Base-by-base conservation (phyloP, 2,329 filamentous ascomycete genomes). In the Verticillium zaregamsianum region DNA sequence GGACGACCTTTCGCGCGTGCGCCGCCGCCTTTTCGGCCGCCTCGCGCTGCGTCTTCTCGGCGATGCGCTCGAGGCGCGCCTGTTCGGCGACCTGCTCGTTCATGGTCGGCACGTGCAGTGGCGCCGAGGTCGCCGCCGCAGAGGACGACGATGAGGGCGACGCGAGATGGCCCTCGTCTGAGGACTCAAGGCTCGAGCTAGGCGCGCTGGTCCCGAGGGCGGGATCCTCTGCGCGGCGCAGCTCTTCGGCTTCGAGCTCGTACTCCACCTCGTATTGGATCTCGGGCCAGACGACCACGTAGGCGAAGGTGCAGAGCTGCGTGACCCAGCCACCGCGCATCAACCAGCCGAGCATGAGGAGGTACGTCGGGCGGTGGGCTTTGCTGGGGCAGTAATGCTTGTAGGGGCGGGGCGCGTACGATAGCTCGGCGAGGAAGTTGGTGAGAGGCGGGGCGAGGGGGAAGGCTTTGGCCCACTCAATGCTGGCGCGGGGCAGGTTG, bases 261-360 rank as follows among this genome's bases (percentile, higher is more conserved):
- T 89, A 85, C 59, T 91, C 87, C 3, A 96, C 92, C 66, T 91
- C 89, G 70, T 90, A 89, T 68, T 95, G 88, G 65, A 96, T 90
- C 71, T 94, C 89, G 2, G 90, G 88, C 76, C 89, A 89, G 52
- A 95, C 90, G 58, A 94, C 86, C 54, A 98, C 87, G 81, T 95
- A 96, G 14, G 90, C 92, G 73, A 96, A 97, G 0, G 92, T 95
- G 65, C 93, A 91, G 6, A 99, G 83, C 73, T 97, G 93, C 0
- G 91, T 96, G 1, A 97, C 93, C 91, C 95, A 97, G 15, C 92
- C 93, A 56, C 92, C 90, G 49, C 93, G 88, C 79, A 98, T 87
- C 9, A 99, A 84, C 92, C 94, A 99, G 25, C 92, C 93, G 31
- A 99, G 80, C 74, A 98, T 96, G 37, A 91, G 86, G 74, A 98